A percentile compares a stretch with the other conserved stretches of the same genome.
Evolutionary conservation across 148 eudicot genomes (phyloP).

Genomic region (Rhododendron henanense): DNA sequence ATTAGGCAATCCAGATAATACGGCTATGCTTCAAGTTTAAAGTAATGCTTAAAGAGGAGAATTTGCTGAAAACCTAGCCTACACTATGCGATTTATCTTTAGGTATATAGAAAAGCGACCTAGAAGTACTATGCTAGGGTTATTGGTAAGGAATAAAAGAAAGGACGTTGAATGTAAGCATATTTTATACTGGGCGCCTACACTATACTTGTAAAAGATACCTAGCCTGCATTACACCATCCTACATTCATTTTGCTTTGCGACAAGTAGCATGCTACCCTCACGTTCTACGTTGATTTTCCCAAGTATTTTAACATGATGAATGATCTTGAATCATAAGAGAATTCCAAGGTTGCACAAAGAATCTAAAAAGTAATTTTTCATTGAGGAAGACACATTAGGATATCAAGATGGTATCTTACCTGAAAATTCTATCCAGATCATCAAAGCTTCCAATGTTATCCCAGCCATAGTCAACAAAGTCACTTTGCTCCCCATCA

Average conservation of each 20-base stretch:
- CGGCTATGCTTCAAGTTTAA: not conserved
- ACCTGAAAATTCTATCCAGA: constrained; percentile 88
- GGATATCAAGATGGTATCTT: constrained; percentile 14
- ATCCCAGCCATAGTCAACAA: constrained; percentile 74
- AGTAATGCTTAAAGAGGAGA: not conserved
- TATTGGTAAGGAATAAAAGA: not conserved
- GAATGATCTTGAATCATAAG: not conserved
- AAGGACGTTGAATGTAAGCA: not conserved
- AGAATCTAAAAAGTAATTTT: not conserved
- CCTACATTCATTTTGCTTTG: not conserved
- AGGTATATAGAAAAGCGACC: not conserved
- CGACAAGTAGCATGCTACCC: not conserved
- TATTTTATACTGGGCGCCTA: not conserved
- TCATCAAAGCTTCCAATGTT: constrained; percentile 85
- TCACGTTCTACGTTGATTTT: not conserved
- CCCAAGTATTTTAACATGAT: not conserved
- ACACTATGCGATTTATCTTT: not conserved
- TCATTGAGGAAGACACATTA: not conserved
- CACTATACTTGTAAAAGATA: not conserved
- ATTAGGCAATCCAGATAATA: not conserved
- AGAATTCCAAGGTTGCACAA: not conserved
- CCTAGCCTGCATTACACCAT: not conserved
- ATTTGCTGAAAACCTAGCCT: not conserved
- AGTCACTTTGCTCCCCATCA: constrained; percentile 53
- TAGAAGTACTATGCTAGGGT: not conserved